phyloP scores from a whole-genome alignment of 2,329 filamentous ascomycete genomes.

The Ceratocystis alfenasii region DNA sequence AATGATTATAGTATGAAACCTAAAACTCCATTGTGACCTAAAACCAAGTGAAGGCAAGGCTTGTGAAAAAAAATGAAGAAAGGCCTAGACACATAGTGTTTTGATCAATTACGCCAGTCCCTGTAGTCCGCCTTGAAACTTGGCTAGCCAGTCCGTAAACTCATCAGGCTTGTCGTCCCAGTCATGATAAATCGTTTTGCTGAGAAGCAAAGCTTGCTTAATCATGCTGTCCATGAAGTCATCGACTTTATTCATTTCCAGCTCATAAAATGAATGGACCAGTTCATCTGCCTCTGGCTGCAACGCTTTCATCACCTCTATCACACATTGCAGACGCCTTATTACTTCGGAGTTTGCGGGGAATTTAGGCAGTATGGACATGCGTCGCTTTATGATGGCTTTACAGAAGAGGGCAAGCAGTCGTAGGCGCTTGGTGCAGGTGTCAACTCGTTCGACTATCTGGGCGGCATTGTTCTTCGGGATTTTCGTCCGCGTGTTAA shows the following conservation, averaged over 20 bases:
- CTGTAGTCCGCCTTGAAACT: not conserved
- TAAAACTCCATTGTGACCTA: not conserved
- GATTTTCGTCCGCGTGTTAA: constrained; percentile 49
- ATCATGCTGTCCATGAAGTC: constrained; percentile 47
- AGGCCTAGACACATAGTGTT: no score
- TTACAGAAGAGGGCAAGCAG: constrained; percentile 57
- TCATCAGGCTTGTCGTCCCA: constrained; percentile 60
- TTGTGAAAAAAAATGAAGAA: no score
- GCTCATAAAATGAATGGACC: constrained; percentile 59
- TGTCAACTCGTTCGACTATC: constrained; percentile 54
- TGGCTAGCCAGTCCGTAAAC: constrained; percentile 60
- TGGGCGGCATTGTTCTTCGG: constrained; percentile 51
- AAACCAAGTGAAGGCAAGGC: not conserved
- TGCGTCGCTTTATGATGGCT: constrained; percentile 55
- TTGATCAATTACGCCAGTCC: not conserved
- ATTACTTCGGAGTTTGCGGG: constrained; percentile 29
- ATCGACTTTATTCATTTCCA: constrained; percentile 49
- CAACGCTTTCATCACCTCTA: constrained; percentile 45
- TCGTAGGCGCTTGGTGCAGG: constrained; percentile 51
- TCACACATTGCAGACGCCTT: constrained; percentile 42
- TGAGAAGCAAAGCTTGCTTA: constrained; percentile 44
- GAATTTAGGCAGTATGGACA: constrained; percentile 45
- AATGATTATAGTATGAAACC: not conserved
- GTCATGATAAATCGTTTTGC: constrained; percentile 42
- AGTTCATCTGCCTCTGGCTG: constrained; percentile 60